These are phyloP conservation scores for Bonia amplexicaulis DNA, from an alignment of 176 grass and related monocot species.

Conservation along the genomic window DNA sequence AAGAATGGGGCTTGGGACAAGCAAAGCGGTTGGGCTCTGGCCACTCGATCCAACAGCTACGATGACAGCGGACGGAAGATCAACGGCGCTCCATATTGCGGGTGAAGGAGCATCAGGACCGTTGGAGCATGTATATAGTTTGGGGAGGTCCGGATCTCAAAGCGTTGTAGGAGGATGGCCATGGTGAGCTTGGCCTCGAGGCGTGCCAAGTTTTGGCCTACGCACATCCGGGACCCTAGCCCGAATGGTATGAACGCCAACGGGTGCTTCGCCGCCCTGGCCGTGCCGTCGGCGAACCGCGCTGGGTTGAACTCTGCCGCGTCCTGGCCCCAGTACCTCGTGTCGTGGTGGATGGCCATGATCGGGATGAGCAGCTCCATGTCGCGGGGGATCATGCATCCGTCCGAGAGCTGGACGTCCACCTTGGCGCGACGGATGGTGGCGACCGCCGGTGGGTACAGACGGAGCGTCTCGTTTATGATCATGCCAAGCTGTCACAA, in stretches of 20 bases:
- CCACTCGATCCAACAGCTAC: not conserved
- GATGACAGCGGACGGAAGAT: slow-evolving; percentile 38
- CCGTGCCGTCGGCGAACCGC: slow-evolving; percentile 38
- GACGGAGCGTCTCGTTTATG: slow-evolving; percentile 62
- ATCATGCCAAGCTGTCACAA: slow-evolving; percentile 70
- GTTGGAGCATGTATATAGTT: slow-evolving; percentile 73
- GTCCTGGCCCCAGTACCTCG: slow-evolving; percentile 43
- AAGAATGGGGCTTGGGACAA: not conserved
- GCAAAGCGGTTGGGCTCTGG: not conserved
- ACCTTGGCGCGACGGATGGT: slow-evolving; percentile 68
- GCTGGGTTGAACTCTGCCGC: slow-evolving; percentile 56
- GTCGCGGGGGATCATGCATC: slow-evolving; percentile 49
- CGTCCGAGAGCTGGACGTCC: slow-evolving; percentile 49
- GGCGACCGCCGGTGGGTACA: slow-evolving; percentile 82
- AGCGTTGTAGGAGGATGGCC: slow-evolving; percentile 51
- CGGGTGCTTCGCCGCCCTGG: slow-evolving; percentile 51
- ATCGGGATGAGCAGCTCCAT: slow-evolving; percentile 76
- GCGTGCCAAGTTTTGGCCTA: slow-evolving; percentile 65
- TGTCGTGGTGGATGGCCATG: slow-evolving; percentile 81
- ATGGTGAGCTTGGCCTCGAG: slow-evolving; percentile 70
- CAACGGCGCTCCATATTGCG: slow-evolving; percentile 64
- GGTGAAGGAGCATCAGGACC: slow-evolving; percentile 75
- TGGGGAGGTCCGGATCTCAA: slow-evolving; percentile 34
- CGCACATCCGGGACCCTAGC: slow-evolving; percentile 65
- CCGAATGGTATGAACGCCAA: slow-evolving; percentile 69